Evolutionary conservation across 306 rosid genomes (phyloP).

Genomic region (Prinsepia uniflora): DNA sequence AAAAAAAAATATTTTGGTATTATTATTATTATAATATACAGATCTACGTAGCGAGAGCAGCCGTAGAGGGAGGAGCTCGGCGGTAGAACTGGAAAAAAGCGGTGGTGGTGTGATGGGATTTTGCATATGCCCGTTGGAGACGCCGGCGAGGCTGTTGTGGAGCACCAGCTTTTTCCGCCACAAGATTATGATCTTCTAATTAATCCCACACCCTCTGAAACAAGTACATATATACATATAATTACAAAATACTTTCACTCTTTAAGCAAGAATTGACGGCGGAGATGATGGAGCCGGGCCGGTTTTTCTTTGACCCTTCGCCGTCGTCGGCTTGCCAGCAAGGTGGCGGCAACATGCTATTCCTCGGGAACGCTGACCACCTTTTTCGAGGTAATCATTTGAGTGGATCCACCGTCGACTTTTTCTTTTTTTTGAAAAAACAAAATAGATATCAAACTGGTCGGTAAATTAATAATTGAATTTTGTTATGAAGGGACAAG

Average conservation of each 20-base stretch:
- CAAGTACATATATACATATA: background rate
- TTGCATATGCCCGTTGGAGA: conserved; percentile 76
- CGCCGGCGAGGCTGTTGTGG: conserved; percentile 95
- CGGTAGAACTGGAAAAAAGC: conserved; percentile 39
- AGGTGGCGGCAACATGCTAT: conserved; percentile 60
- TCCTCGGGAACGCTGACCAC: conserved; percentile 62
- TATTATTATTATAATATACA: no score
- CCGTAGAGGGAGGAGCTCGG: background rate
- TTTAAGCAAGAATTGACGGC: conserved; percentile 7
- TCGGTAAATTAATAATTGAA: no score
- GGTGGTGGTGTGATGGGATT: conserved; percentile 80
- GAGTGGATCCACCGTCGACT: no score
- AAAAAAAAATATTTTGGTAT: no score
- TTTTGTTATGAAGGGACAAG: conserved; percentile 41
- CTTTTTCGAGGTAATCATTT: conserved; percentile 55
- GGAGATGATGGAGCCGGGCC: conserved; percentile 58
- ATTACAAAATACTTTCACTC: background rate
- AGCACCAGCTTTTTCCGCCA: conserved; percentile 99
- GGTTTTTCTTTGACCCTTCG: conserved; percentile 55
- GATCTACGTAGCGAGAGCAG: no score
- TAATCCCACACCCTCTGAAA: conserved; percentile 8
- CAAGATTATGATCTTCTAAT: conserved; percentile 90
- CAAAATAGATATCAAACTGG: no score
- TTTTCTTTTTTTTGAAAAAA: no score
- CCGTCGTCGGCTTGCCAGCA: conserved; percentile 33